Base-by-base conservation (phyloP, 805 yeast genomes). In the Torulaspora indica region DNA sequence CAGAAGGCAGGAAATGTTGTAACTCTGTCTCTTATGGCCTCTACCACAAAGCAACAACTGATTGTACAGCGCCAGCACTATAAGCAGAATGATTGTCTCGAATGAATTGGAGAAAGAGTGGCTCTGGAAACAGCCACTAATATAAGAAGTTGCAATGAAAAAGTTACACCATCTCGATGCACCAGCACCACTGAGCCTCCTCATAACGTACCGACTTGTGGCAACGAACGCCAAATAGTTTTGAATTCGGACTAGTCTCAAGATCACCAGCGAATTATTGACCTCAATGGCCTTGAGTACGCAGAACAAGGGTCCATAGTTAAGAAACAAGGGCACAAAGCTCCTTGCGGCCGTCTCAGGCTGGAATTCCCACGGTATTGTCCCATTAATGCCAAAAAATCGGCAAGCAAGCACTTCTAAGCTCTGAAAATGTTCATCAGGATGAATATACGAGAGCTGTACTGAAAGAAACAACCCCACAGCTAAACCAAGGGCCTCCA, bases 371-470 rank as follows among this genome's bases (percentile, higher is more conserved):
- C 98, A 91, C 0, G 97, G 90, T 0, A 74, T 55, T 10, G 71
- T 68, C 7, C 58, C 55, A 7, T 41, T 41, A 2, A 38, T 38
- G 3, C 47, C 44, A 9, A 41, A 38, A n/a, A 52, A 39, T 22
- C 38, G 31, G 3, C 35, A 40, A 7, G 50, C 47, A 18, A 91
- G 57, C 0, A 84, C 82, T 61, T 89, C 95, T 38, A 95, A 76
- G n/a, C 82, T 77, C 62, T 95, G 99, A 61, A 87, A 86, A 62
- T 90, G 96, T 67, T 93, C 99, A 70, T 93, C 99, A 0, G 99
- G 99, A 54, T 95, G 99, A 38, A 93, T 81, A 60, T 95, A 93
- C 0, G 96, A 86, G 24, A 83, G 74, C 43, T 83, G 78, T 1
- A 85, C 60, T 0, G 85, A 80, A 35, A 87, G 68, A 20, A 75